phyloP scores from a whole-genome alignment of 192 early-diverging fungal genomes.

The Funneliformis mosseae region DNA sequence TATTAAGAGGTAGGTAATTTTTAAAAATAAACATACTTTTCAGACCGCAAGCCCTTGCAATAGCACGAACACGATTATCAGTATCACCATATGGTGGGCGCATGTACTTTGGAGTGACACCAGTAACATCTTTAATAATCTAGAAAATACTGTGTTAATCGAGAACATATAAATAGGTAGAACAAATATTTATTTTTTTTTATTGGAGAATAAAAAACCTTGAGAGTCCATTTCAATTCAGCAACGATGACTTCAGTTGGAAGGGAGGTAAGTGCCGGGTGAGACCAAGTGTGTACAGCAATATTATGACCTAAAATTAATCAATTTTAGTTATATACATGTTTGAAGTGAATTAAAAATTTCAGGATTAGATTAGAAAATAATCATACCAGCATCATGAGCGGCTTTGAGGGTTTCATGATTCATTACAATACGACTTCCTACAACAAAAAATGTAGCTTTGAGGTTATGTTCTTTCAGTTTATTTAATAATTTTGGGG shows the following conservation, averaged over 20 bases:
- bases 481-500: constrained; percentile 47
- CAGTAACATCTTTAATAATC: constrained; percentile 54
- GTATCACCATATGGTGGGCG: constrained; percentile 54
- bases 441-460: constrained; percentile 60
- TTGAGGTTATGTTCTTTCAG: constrained; percentile 48
- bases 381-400: constrained; percentile 34
- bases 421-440: constrained; percentile 50
- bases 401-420: constrained; percentile 49
- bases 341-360: not conserved
- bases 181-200: not conserved
- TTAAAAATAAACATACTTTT: constrained; percentile 30
- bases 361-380: not conserved
- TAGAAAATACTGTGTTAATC: not conserved
- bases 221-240: constrained; percentile 69
- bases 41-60: constrained; percentile 31
- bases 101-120: constrained; percentile 56
- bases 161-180: not conserved
- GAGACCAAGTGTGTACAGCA: constrained; percentile 69
- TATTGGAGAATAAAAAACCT: constrained; percentile 12
- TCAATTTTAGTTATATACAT: not conserved
- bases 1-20: not conserved
- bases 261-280: constrained; percentile 54
- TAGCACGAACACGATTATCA: constrained; percentile 59
- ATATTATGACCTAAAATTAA: constrained; percentile 54
- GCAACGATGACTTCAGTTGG: constrained; percentile 54